Evolutionary conservation across 2,329 filamentous ascomycete species (phyloP), one percentile per base, ranked within the genome.

Genomic region (Phialophora chinensis): DNA sequence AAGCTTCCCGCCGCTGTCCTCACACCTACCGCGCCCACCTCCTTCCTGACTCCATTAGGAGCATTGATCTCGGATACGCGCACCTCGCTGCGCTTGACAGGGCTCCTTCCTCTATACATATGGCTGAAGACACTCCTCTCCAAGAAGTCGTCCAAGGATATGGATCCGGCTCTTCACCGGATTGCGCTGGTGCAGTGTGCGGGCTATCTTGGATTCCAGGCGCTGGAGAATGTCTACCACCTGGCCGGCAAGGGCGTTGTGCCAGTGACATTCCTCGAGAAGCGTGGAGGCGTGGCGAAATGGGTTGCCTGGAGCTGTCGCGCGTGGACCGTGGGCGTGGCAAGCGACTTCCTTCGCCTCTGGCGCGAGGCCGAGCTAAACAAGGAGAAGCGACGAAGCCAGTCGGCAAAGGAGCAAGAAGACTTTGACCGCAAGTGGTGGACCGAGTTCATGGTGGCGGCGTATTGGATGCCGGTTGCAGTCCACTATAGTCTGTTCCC

Each of bases 141-240:
- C 74, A 44, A 74, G 59, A 69, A 72, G 47, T 67, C 73, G 20
- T 2, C 62, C 68, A 58, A 50, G 56, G 72, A 76, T 2, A 72
- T 77, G 5, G 86, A 86, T 73, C 75, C 73, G 2, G 71, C 80
- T 54, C 79, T 83, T 69, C 82, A 79, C 71, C 69, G 75, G 20
- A 80, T 97, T 54, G 86, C 87, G 25, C 89, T 88, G 77, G 80
- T 85, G 6, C 91, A 95, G 77, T 86, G 97, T 23, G 70, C 84
- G 11, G 83, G 87, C 11, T 90, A 91, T 77, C 79, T 90, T 10
- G 76, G 81, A 10, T 96, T 91, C 81, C 93, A 97, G 79, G 80
- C 86, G 1, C 83, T 94, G 49, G 95, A 99, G 82, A 97, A 97
- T 79, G 84, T 86, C 47, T 90, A 90, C 17, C 96, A 90, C 80